These are phyloP conservation scores for Stygiomarasmius scandens DNA, from an alignment of 1,284 basidiomycete species.

Conservation along the genomic window DNA sequence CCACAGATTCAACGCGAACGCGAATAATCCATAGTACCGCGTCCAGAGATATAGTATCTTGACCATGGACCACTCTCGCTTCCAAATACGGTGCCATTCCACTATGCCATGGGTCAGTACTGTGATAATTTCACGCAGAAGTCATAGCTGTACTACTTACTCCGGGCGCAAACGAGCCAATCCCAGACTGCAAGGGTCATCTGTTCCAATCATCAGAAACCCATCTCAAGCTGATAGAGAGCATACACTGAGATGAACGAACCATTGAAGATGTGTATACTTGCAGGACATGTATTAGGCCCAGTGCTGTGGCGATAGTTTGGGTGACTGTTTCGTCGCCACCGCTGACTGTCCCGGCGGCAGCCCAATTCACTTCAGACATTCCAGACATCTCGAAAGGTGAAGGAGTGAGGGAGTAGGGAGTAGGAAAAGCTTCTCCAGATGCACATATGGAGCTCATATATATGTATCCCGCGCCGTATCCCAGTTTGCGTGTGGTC, in stretches of 20 bases:
- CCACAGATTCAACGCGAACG: slow-evolving; percentile 15
- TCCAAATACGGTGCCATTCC: slow-evolving; percentile 17
- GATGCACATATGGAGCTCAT: no score
- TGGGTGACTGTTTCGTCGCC: not conserved
- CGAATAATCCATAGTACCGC: slow-evolving; percentile 15
- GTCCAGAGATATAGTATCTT: slow-evolving; percentile 18
- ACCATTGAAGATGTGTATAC: slow-evolving; percentile 17
- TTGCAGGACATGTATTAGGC: slow-evolving; percentile 16
- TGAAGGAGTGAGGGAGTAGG: not conserved
- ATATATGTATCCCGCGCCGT: no score
- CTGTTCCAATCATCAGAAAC: not conserved
- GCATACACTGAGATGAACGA: not conserved
- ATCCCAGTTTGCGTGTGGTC: no score
- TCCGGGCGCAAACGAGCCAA: slow-evolving; percentile 4
- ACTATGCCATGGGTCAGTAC: not conserved
- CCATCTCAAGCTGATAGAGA: not conserved
- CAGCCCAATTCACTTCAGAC: not conserved
- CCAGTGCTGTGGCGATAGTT: slow-evolving; percentile 8
- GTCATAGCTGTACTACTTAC: not conserved
- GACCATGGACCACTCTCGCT: slow-evolving; percentile 15
- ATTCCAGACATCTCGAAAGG: not conserved
- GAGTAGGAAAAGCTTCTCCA: no score
- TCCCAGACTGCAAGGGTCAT: slow-evolving; percentile 12
- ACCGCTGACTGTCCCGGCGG: not conserved
- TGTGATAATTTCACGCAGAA: not conserved